Evolutionary conservation across 202 grass and related monocot species (phyloP), one percentile per base, ranked within the genome.

Genomic region (Carex arenaria): DNA sequence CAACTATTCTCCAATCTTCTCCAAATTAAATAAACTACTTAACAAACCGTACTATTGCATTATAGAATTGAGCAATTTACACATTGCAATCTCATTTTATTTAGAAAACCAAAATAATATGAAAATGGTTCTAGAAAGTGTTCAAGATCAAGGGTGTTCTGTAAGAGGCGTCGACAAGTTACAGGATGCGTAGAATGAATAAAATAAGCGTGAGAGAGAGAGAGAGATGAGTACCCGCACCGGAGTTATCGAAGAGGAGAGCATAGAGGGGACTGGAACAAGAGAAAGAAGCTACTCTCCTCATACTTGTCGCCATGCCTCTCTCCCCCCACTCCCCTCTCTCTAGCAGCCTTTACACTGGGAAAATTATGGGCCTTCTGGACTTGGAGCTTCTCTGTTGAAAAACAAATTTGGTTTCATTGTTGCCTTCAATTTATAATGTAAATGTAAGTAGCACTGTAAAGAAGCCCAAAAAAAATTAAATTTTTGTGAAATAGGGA

Each of bases 281-380:
- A 40, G 77, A 60, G 55, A 59, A 63, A 61, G 6, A 30, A 80
- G 77, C 56, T 42, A 4, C 56, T 5, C 23, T 80, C 59, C 56
- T 59, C 77, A 43, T 15, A 32, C 76, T 62, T 13, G 77, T 45
- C 77, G 77, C 77, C 77, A 80, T 80, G 54, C 9, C 49, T 3
- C 28, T 17, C 73, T 59, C 20, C 3, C 47, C n/a, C 6, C 45
- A 15, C 28, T 17, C 73, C 36, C 20, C 22, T 9, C 49, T 57
- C 73, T 78, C n/a, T 47, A 43, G 38, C 67, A 22, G 20, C 18
- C 67, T 71, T 42, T 68, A 12, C 38, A 68, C 65, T 32, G 65
- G 11, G 5, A 67, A 67, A 67, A 36, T 34, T 34, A 67, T 36
- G 64, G 64, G 31, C 64, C 64, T 67, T 67, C 18, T 17, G 36